A percentile compares a stretch with the other conserved stretches of the same genome.
phyloP scores from a whole-genome alignment of 345 rosid genomes.

The Sonneratia alba region DNA sequence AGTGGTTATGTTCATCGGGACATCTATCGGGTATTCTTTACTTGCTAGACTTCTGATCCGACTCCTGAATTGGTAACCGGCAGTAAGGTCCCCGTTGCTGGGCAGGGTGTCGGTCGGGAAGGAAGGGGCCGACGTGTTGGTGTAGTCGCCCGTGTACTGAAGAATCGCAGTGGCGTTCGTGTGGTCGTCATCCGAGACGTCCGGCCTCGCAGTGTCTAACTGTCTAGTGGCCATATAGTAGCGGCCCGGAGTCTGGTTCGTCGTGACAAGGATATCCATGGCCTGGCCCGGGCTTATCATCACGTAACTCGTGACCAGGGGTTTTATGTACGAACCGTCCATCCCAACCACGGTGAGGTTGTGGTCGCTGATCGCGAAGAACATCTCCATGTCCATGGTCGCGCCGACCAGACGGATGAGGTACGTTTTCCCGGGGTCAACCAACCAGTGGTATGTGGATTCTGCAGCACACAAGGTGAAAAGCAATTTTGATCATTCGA shows the following conservation, averaged over 20 bases:
- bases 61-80: slow-evolving; percentile 9
- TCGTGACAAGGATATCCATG: slow-evolving; percentile 13
- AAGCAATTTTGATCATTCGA: too few species aligned
- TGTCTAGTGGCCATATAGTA: slow-evolving; percentile 16
- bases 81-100: neutral
- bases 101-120: slow-evolving; percentile 12
- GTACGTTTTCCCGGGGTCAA: slow-evolving; percentile 13
- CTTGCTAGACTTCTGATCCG: slow-evolving; percentile 14
- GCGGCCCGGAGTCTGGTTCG: slow-evolving; percentile 11
- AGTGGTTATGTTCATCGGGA: slow-evolving; percentile 20
- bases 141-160: slow-evolving; percentile 12
- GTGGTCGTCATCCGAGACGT: slow-evolving; percentile 3
- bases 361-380: slow-evolving; percentile 12
- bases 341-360: slow-evolving; percentile 18
- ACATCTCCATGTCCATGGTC: slow-evolving; percentile 14
- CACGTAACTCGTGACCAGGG: slow-evolving; percentile 10
- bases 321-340: slow-evolving; percentile 17
- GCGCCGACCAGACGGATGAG: slow-evolving; percentile 14
- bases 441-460: slow-evolving; percentile 5
- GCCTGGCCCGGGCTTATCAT: slow-evolving; percentile 19
- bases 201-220: slow-evolving; percentile 6
- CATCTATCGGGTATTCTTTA: slow-evolving; percentile 1
- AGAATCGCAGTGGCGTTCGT: slow-evolving; percentile 16
- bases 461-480: slow-evolving; percentile 1
- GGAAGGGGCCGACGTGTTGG: slow-evolving; percentile 3